These are phyloP conservation scores for Populus hybrid DNA, from an alignment of 441 rosid species.

Conservation along the genomic window DNA sequence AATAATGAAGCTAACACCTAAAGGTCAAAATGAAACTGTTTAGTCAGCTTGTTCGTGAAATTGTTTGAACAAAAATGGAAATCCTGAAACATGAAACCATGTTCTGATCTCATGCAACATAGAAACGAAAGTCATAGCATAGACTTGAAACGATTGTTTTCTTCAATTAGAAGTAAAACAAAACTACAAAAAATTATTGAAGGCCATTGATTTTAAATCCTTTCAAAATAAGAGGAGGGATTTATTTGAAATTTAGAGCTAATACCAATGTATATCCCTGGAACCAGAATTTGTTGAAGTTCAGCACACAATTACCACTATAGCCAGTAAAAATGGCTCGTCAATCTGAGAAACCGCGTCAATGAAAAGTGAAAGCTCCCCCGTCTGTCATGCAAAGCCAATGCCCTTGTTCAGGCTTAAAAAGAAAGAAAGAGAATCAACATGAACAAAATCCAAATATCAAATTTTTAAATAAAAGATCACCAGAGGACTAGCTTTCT, in stretches of 20 bases:
- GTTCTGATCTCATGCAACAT: neutral
- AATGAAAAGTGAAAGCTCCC: constrained; percentile 86
- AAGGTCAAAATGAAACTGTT: neutral
- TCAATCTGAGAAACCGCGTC: constrained; percentile 90
- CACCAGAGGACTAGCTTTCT: constrained; percentile 94
- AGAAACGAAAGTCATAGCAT: constrained; percentile 3
- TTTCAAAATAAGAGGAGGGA: constrained; percentile 31
- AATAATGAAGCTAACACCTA: neutral
- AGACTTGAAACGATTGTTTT: constrained; percentile 9
- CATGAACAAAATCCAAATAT: constrained; percentile 43
- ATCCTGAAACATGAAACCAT: neutral
- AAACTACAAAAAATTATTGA: neutral
- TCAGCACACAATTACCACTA: constrained; percentile 99
- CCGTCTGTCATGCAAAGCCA: constrained; percentile 63
- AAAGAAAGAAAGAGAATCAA: constrained; percentile 19
- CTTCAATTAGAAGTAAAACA: neutral
- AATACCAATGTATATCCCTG: constrained; percentile 90
- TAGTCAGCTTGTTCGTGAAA: neutral
- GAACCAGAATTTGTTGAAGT: constrained; percentile 96
- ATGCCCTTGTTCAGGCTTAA: constrained; percentile 35
- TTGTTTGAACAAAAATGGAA: neutral
- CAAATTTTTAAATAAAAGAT: constrained; percentile 47
- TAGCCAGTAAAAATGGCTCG: constrained; percentile 93
- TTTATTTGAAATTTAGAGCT: constrained; percentile 74
- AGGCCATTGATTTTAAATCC: constrained; percentile 21